Evolutionary conservation across 345 rosid species (phyloP).

Genomic region (Eucalyptus pauciflora): DNA sequence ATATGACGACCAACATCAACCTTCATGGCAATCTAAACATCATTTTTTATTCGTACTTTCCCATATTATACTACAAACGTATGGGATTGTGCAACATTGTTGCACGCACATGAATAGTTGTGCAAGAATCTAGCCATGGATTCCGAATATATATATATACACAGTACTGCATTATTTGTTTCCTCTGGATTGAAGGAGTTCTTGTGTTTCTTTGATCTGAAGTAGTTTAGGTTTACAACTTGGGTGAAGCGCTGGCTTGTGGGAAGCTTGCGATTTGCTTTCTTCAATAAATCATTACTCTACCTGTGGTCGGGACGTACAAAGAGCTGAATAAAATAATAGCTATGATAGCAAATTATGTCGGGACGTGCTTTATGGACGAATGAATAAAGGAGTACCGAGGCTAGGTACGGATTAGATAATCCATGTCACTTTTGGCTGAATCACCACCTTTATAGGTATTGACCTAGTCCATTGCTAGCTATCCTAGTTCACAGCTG

Average conservation of each 20-base stretch:
- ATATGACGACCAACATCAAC: background rate
- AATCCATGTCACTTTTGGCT: background rate
- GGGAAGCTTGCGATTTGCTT: background rate
- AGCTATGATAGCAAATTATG: background rate
- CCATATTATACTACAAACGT: background rate
- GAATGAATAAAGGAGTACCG: no score
- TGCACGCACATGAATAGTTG: background rate
- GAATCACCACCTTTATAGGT: no score
- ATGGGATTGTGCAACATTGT: background rate
- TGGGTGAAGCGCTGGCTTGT: background rate
- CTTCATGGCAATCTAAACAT: background rate
- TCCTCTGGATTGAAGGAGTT: background rate
- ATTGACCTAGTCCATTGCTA: no score
- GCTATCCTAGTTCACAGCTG: no score
- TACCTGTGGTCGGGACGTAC: background rate
- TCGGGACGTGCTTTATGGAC: background rate
- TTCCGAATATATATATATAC: no score
- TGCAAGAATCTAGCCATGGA: background rate
- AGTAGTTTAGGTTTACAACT: background rate
- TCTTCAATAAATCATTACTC: background rate
- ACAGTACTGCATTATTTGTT: no score
- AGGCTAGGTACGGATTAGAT: background rate
- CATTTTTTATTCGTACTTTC: background rate
- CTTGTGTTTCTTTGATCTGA: background rate
- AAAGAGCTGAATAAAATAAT: background rate